Evolutionary conservation across 441 rosid genomes (phyloP).

Genomic region (Gossypium davidsonii): DNA sequence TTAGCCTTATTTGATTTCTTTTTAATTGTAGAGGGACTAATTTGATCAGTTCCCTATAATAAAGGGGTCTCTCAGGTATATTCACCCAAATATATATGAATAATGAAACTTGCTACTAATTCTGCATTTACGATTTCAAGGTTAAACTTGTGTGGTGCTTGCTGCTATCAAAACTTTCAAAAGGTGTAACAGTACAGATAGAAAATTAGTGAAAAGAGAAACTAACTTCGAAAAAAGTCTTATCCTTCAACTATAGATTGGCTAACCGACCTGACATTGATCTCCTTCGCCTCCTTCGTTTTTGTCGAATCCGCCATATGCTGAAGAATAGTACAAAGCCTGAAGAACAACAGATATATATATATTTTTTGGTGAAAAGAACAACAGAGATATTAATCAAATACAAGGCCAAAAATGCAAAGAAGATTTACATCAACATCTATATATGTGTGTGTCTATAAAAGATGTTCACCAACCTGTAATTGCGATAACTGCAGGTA

Average conservation of each 20-base stretch:
- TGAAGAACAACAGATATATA: slow-evolving; percentile 19
- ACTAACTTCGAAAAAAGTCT: background rate
- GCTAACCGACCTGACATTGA: slow-evolving; percentile 44
- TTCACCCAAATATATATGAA: background rate
- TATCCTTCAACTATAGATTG: slow-evolving; percentile 29
- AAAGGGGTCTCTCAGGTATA: too few species aligned
- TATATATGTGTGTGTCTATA: background rate
- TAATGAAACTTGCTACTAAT: slow-evolving; percentile 4
- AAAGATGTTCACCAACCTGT: slow-evolving; percentile 40
- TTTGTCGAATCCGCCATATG: slow-evolving; percentile 75
- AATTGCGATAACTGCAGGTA: slow-evolving; percentile 59
- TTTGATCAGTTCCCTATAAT: too few species aligned
- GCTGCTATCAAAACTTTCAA: slow-evolving; percentile 18
- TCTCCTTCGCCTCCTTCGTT: slow-evolving; percentile 62
- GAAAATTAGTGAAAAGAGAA: slow-evolving; percentile 3
- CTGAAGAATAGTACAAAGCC: slow-evolving; percentile 55
- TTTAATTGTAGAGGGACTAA: too few species aligned
- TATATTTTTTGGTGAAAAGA: background rate
- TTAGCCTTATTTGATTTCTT: too few species aligned
- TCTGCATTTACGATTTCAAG: slow-evolving; percentile 10
- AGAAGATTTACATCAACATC: background rate
- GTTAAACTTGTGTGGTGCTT: slow-evolving; percentile 15
- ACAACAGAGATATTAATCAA: slow-evolving; percentile 15
- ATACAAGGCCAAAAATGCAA: background rate
- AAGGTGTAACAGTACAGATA: background rate